Evolutionary conservation across 345 rosid species (phyloP).

Genomic region (Euphorbia lathyris): DNA sequence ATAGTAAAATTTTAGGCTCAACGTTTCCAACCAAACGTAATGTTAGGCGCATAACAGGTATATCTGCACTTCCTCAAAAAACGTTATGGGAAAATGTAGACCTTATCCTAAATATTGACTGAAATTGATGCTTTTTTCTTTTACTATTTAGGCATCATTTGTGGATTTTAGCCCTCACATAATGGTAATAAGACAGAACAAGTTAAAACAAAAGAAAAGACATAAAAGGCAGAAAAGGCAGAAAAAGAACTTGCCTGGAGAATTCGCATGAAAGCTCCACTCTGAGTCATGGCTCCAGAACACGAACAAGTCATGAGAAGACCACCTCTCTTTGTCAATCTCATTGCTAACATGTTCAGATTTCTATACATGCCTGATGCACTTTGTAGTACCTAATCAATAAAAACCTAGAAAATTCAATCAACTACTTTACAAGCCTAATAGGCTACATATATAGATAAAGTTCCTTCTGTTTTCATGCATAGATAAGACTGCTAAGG

Average conservation of each 20-base stretch:
- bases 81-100: too few relatives aligned
- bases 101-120: too few relatives aligned
- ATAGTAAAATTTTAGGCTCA: too few relatives aligned
- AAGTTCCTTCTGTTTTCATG: too few relatives aligned
- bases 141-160: neutral
- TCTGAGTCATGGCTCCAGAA: constrained; percentile 93
- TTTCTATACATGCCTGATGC: constrained; percentile 83
- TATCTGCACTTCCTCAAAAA: too few relatives aligned
- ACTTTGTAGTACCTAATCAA: constrained; percentile 53
- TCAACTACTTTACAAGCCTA: too few relatives aligned
- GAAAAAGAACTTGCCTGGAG: constrained; percentile 52
- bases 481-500: too few relatives aligned
- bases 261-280: constrained; percentile 61
- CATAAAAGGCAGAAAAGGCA: neutral
- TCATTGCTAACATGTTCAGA: constrained; percentile 74
- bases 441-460: neutral
- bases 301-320: constrained; percentile 92
- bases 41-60: too few relatives aligned
- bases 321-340: constrained; percentile 69
- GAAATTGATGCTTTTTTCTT: neutral
- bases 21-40: too few relatives aligned
- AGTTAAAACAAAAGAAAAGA: neutral
- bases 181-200: neutral
- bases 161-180: neutral
- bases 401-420: neutral